These are phyloP conservation scores for Pichia gijzeniarum DNA, from an alignment of 805 yeast species.

Conservation along the genomic window DNA sequence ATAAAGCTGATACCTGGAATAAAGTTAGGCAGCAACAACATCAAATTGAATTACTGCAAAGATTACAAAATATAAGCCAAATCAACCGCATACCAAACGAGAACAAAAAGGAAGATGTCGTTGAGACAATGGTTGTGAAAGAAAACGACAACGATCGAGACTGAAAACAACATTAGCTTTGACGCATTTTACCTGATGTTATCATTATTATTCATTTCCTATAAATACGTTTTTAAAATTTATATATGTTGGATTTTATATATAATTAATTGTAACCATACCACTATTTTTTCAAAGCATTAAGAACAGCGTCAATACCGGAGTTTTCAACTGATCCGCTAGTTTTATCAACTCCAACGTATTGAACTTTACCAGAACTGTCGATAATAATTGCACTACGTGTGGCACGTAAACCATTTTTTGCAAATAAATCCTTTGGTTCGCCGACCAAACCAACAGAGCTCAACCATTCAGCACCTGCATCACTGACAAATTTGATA, in stretches of 20 bases:
- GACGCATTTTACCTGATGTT: no score
- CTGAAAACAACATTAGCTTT: no score
- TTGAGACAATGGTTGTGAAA: slow-evolving; percentile 11
- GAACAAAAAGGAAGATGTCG: slow-evolving; percentile 1
- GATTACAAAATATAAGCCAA: slow-evolving; percentile 24
- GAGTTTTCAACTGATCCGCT: slow-evolving; percentile 20
- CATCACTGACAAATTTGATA: slow-evolving; percentile 50
- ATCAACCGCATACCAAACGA: slow-evolving; percentile 5
- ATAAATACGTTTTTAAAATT: no score
- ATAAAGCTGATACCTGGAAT: slow-evolving; percentile 80
- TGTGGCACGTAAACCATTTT: slow-evolving; percentile 13
- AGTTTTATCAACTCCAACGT: slow-evolving; percentile 39
- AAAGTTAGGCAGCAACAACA: slow-evolving; percentile 25
- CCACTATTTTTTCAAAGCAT: background rate
- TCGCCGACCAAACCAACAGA: slow-evolving; percentile 11
- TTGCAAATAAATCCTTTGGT: slow-evolving; percentile 10
- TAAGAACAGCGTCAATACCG: slow-evolving; percentile 14
- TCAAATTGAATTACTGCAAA: slow-evolving; percentile 22
- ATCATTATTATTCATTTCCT: no score
- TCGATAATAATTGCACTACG: slow-evolving; percentile 72
- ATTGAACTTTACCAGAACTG: slow-evolving; percentile 25
- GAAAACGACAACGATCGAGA: background rate
- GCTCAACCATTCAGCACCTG: slow-evolving; percentile 29
- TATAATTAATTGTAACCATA: background rate
- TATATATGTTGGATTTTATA: no score